These are phyloP conservation scores for Nemania abortiva DNA, from an alignment of 2,329 filamentous ascomycete species.

Conservation along the genomic window DNA sequence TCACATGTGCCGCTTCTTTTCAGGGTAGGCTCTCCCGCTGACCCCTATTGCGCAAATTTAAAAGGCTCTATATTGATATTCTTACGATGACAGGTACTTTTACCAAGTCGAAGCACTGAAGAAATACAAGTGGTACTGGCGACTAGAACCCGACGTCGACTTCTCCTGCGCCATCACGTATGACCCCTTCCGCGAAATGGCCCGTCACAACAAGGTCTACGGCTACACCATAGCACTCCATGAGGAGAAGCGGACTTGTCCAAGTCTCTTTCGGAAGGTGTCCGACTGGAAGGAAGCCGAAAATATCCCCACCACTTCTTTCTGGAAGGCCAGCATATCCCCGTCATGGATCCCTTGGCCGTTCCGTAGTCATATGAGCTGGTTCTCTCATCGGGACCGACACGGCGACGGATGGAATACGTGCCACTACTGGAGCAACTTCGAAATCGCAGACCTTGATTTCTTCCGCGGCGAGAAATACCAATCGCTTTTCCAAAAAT, in stretches of 20 bases:
- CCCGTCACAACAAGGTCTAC: slow-evolving; percentile 57
- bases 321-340: slow-evolving; percentile 57
- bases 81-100: slow-evolving; percentile 52
- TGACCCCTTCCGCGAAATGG: slow-evolving; percentile 61
- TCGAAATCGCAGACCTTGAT: slow-evolving; percentile 60
- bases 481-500: slow-evolving; percentile 55
- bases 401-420: slow-evolving; percentile 58
- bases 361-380: slow-evolving; percentile 52
- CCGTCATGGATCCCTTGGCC: slow-evolving; percentile 59
- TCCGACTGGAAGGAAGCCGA: slow-evolving; percentile 58
- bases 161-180: slow-evolving; percentile 61
- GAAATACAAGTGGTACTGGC: slow-evolving; percentile 62
- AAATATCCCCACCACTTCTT: slow-evolving; percentile 51
- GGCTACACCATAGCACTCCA: slow-evolving; percentile 59
- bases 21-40: slow-evolving; percentile 55
- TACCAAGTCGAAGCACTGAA: slow-evolving; percentile 58
- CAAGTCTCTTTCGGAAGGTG: slow-evolving; percentile 57
- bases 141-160: slow-evolving; percentile 59
- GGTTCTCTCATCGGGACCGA: slow-evolving; percentile 55
- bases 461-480: slow-evolving; percentile 58
- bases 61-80: slow-evolving; percentile 13
- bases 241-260: slow-evolving; percentile 58
- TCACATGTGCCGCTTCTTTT: slow-evolving; percentile 59
- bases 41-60: not conserved
- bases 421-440: slow-evolving; percentile 63